phyloP scores from a whole-genome alignment of 2,329 filamentous ascomycete genomes.

The Alternaria sp. region DNA sequence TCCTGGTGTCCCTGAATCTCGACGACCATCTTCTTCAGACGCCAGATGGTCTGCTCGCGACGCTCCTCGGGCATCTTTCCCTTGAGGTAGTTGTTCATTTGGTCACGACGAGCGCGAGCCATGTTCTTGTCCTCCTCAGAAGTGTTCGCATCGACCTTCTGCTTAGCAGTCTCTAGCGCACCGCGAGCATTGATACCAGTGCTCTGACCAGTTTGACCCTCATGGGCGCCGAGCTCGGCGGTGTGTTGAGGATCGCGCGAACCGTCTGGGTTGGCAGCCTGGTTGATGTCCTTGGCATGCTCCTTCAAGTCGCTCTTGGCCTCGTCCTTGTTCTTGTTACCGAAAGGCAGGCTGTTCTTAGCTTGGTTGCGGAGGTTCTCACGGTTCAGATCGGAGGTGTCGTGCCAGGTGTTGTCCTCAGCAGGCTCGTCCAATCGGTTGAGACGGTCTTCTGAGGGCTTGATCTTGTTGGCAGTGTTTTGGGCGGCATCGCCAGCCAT shows the following conservation, averaged over 20 bases:
- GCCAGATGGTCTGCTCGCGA: slow-evolving; percentile 89
- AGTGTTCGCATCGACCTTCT: slow-evolving; percentile 69
- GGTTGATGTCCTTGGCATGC: slow-evolving; percentile 65
- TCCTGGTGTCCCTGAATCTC: slow-evolving; percentile 96
- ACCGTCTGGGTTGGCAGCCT: slow-evolving; percentile 65
- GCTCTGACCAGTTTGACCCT: slow-evolving; percentile 57
- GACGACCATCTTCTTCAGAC: slow-evolving; percentile 96
- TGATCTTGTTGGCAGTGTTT: slow-evolving; percentile 77
- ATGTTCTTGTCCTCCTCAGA: slow-evolving; percentile 66
- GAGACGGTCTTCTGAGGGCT: slow-evolving; percentile 80
- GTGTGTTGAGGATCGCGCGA: slow-evolving; percentile 64
- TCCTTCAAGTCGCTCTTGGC: slow-evolving; percentile 61
- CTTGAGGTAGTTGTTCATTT: slow-evolving; percentile 77
- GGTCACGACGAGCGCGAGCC: slow-evolving; percentile 54
- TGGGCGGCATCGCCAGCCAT: slow-evolving; percentile 90
- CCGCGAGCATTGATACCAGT: slow-evolving; percentile 63
- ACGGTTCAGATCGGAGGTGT: slow-evolving; percentile 78
- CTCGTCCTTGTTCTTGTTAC: slow-evolving; percentile 64
- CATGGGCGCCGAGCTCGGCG: slow-evolving; percentile 61
- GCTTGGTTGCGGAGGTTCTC: slow-evolving; percentile 74
- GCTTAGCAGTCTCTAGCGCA: slow-evolving; percentile 62
- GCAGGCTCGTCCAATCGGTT: slow-evolving; percentile 83
- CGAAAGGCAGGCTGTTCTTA: slow-evolving; percentile 65
- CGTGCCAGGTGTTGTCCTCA: slow-evolving; percentile 93
- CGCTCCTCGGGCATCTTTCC: slow-evolving; percentile 92